phyloP scores from a whole-genome alignment of 768 basidiomycete genomes.

The Kondoa subrosea region DNA sequence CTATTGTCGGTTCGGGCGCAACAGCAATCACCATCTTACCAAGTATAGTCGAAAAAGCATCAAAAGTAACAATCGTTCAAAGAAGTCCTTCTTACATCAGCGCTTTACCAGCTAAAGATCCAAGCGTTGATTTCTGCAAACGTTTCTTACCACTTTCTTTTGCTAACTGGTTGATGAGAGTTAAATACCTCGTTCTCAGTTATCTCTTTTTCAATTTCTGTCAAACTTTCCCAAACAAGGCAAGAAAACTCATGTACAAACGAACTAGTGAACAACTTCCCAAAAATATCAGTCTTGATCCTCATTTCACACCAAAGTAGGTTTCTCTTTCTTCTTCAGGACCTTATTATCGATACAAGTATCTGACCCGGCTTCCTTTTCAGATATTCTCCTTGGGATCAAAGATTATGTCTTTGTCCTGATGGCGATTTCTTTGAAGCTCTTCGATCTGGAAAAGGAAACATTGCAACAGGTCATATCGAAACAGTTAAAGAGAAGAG shows the following conservation, averaged over 20 bases:
- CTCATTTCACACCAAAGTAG: constrained; percentile 21
- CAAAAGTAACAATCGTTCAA: constrained; percentile 19
- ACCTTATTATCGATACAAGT: too few species aligned
- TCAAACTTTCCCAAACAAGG: constrained; percentile 10
- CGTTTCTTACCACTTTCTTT: constrained; percentile 3
- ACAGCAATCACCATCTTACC: constrained; percentile 23
- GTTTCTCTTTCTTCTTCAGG: too few species aligned
- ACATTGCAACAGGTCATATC: constrained; percentile 22
- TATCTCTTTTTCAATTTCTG: constrained; percentile 18
- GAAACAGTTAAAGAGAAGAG: constrained; percentile 5
- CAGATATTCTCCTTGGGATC: constrained; percentile 20
- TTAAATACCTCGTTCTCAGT: constrained; percentile 13
- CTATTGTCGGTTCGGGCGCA: constrained; percentile 20
- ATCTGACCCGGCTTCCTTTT: too few species aligned
- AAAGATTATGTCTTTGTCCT: constrained; percentile 18
- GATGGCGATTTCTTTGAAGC: constrained; percentile 22
- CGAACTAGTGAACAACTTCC: background rate
- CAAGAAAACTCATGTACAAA: constrained; percentile 1
- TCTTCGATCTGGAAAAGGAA: constrained; percentile 13
- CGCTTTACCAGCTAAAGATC: constrained; percentile 11
- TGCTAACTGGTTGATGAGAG: constrained; percentile 3
- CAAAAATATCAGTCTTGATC: constrained; percentile 10
- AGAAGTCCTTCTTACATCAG: constrained; percentile 19
- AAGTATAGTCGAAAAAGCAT: constrained; percentile 4
- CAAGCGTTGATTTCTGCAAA: constrained; percentile 4